phyloP scores from a whole-genome alignment of 306 rosid species.

The Acmispon strigosus region DNA sequence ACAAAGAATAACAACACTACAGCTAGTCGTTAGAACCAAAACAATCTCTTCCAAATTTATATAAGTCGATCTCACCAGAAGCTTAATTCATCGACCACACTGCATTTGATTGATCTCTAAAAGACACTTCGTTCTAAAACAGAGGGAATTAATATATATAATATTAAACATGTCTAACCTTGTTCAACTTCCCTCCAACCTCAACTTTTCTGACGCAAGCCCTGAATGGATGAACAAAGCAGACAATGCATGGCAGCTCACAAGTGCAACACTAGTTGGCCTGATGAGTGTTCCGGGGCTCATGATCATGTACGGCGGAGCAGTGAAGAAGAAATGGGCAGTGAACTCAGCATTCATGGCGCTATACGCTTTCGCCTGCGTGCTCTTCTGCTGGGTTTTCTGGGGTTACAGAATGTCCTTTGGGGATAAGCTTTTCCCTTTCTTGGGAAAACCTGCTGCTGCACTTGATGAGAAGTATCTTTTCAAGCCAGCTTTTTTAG shows the following conservation, averaged over 20 bases:
- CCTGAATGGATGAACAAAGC: slow-evolving; percentile 43
- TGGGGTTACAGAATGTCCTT: slow-evolving; percentile 43
- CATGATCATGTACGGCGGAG: slow-evolving; percentile 42
- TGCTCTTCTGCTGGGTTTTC: slow-evolving; percentile 34
- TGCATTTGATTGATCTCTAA: not conserved
- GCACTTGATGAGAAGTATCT: slow-evolving; percentile 26
- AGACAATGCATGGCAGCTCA: slow-evolving; percentile 46
- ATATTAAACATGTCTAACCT: not conserved
- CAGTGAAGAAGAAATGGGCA: slow-evolving; percentile 54
- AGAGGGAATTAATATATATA: not conserved
- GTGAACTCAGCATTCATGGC: slow-evolving; percentile 50
- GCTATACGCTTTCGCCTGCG: slow-evolving; percentile 46
- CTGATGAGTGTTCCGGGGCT: slow-evolving; percentile 41
- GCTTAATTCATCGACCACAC: not conserved
- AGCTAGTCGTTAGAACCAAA: slow-evolving; percentile 26
- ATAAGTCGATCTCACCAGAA: not conserved
- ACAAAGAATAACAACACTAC: not conserved
- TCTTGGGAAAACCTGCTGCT: slow-evolving; percentile 30
- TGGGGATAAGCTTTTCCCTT: slow-evolving; percentile 28
- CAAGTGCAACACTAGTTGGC: slow-evolving; percentile 35
- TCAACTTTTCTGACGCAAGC: not conserved
- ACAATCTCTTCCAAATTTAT: not conserved
- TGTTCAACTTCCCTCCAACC: slow-evolving; percentile 29
- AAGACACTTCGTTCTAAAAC: not conserved
- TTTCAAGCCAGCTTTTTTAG: slow-evolving; percentile 15